Evolutionary conservation across 2,329 filamentous ascomycete species (phyloP), one percentile per base, ranked within the genome.

Genomic region (Periconia sp.): DNA sequence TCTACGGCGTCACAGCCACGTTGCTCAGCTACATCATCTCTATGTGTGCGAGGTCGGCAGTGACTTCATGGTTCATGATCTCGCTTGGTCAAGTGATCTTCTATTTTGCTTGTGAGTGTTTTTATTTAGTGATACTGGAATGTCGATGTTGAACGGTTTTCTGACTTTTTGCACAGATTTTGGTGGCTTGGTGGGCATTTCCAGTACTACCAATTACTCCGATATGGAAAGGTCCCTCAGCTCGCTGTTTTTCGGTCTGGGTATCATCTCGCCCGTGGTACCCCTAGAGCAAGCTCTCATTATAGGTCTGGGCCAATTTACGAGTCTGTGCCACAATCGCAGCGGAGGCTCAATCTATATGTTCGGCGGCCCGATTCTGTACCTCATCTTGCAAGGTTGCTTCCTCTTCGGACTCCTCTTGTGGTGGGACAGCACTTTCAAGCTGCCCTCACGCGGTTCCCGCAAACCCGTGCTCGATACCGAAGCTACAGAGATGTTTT

Each of bases 321-420:
- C 89, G 1, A 82, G 90, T 0, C 82, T 91, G 1, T 97, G 92
- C 69, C 66, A 74, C 40, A 86, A 82, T 23, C 77, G 83, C 19
- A 56, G 79, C 59, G 89, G 92, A 0, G 88, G 85, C 6, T 84
- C 81, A 3, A 84, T 96, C 30, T 80, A 82, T 0, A 82, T 88
- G 30, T 97, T 92, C 63, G 92, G 92, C 30, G 90, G 90, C 0
- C 91, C 91, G 0, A 93, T 96, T 35, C 73, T 94, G 0, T 96
- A 95, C 70, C 82, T 96, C 1, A 81, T 91, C 47, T 45, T 92
- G 0, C 43, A 45, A 31, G 43, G 43, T 6, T 17, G n/a, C n/a
- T 45, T 45, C 20, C 43, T 30, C 43, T 45, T 45, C 15, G 27
- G 19, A n/a, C 20, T 45, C 2, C 43, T 45, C n/a, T 19, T 45